These are phyloP conservation scores for Sechiopsis laciniata DNA, from an alignment of 306 rosid species.

Conservation along the genomic window DNA sequence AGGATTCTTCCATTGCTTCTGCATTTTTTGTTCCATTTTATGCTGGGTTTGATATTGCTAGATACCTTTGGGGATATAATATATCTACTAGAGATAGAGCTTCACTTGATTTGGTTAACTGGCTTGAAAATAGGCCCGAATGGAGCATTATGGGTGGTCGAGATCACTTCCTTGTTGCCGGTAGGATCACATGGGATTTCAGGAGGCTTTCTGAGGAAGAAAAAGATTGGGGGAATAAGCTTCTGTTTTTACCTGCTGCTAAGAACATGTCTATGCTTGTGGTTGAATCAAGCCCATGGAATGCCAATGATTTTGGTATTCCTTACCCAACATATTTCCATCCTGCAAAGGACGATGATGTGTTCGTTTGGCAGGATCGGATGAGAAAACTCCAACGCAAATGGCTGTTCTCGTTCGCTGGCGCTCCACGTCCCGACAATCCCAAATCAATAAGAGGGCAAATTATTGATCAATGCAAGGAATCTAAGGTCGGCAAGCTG, in stretches of 20 bases:
- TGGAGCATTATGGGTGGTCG: slow-evolving; percentile 82
- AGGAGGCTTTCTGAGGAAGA: slow-evolving; percentile 69
- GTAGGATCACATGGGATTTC: slow-evolving; percentile 97
- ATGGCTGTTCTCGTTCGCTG: slow-evolving; percentile 95
- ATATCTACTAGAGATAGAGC: slow-evolving; percentile 81
- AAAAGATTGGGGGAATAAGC: slow-evolving; percentile 87
- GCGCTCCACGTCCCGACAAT: slow-evolving; percentile 94
- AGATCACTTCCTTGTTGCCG: slow-evolving; percentile 95
- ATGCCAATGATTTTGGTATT: slow-evolving; percentile 91
- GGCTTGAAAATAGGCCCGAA: slow-evolving; percentile 94
- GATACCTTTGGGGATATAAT: slow-evolving; percentile 90
- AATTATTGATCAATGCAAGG: slow-evolving; percentile 74
- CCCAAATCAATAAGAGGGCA: slow-evolving; percentile 79
- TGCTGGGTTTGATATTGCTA: slow-evolving; percentile 91
- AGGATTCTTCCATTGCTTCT: slow-evolving; percentile 80
- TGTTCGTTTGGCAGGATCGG: slow-evolving; percentile 46
- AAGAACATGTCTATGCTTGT: slow-evolving; percentile 99
- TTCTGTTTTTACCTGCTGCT: slow-evolving; percentile 84
- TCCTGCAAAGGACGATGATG: slow-evolving; percentile 87
- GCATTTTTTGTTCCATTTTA: slow-evolving; percentile 91
- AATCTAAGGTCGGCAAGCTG: slow-evolving; percentile 60
- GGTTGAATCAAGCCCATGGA: slow-evolving; percentile 99
- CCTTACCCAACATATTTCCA: slow-evolving; percentile 97
- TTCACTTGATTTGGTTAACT: slow-evolving; percentile 73
- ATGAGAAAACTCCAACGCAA: slow-evolving; percentile 43